phyloP scores from a whole-genome alignment of 225 moss, liverwort and hornwort genomes.

The Climacium dendroides region DNA sequence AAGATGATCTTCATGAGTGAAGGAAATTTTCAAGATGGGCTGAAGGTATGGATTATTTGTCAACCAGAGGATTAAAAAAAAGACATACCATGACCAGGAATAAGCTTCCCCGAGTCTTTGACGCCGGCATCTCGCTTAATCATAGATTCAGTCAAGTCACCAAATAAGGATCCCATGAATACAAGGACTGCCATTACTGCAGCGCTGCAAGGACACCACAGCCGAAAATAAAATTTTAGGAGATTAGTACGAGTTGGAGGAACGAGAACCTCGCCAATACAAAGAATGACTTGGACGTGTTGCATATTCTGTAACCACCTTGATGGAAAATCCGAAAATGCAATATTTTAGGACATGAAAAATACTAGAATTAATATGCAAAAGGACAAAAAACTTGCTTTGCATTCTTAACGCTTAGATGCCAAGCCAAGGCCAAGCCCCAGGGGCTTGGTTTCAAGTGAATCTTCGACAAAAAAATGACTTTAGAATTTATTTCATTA shows the following conservation, averaged over 20 bases:
- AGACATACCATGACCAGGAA: constrained; percentile 85
- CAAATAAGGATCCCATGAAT: constrained; percentile 83
- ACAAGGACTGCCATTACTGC: constrained; percentile 71
- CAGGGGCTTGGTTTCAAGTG: background rate
- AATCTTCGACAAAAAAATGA: too few relatives aligned
- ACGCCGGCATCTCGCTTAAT: constrained; percentile 98
- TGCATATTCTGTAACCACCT: background rate
- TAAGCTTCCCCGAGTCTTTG: constrained; percentile 89
- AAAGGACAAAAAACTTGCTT: background rate
- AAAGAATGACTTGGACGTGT: background rate
- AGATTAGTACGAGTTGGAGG: background rate
- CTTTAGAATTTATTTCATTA: too few relatives aligned
- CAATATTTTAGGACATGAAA: background rate
- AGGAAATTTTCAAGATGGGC: background rate
- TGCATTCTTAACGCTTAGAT: background rate
- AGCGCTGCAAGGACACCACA: constrained; percentile 37
- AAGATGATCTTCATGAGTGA: background rate
- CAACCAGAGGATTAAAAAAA: background rate
- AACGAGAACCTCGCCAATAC: background rate
- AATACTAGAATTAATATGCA: background rate
- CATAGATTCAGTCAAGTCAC: constrained; percentile 97
- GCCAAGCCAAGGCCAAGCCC: background rate
- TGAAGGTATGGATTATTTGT: background rate
- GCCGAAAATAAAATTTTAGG: background rate
- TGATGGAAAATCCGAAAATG: background rate